Evolutionary conservation across 1,284 basidiomycete genomes (phyloP), one percentile per base, ranked within the genome.

Genomic region (Ustilago tritici): DNA sequence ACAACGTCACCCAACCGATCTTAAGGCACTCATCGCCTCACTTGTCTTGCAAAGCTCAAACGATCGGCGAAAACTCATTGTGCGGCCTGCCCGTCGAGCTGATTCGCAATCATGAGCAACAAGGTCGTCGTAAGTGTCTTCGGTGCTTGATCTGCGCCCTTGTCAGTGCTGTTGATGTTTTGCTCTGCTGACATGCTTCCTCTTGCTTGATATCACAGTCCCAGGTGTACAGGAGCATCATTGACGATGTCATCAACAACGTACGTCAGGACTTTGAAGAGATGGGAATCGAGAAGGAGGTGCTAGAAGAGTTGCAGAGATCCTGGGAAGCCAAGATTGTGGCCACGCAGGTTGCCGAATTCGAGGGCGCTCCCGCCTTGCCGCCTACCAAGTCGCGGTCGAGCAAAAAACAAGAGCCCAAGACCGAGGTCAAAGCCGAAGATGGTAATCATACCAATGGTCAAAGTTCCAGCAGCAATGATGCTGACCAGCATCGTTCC

Each of bases 221-320:
- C 84, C 86, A 88, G 80, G 93, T 95, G 82, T 99, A 98, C 88
- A 92, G 95, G 77, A 88, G 91, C 79, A 93, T 98, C 88, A 98
- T 99, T 88, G 95, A 98, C 90, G 95, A 98, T 88, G 95, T 98
- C 76, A 92, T 98, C 84, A 88, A 89, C 49, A 89, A 90, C 82
- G 93, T 96, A 88, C 93, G 93, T 87, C 89, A 91, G 86, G 96
- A 98, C 87, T 99, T 98, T 88, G 95, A 98, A 86, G 95, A 97
- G 87, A 95, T 94, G 86, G 96, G 95, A 63, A 93, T 99, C 77
- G 90, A 92, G 85, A 94, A 98, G 87, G 93, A 95, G 41, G 92
- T 98, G 62, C 89, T 98, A 61, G 91, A 92, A 80, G 92, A 94
- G 67, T 88, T 99, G 64, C 94, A 96, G 88, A 89, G 91, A 92